Percentiles rank a stretch among this genome's conserved stretches.
These are phyloP conservation scores for Pochonia chlamydosporia DNA, from an alignment of 2,329 filamentous ascomycete species.

Conservation along the genomic window DNA sequence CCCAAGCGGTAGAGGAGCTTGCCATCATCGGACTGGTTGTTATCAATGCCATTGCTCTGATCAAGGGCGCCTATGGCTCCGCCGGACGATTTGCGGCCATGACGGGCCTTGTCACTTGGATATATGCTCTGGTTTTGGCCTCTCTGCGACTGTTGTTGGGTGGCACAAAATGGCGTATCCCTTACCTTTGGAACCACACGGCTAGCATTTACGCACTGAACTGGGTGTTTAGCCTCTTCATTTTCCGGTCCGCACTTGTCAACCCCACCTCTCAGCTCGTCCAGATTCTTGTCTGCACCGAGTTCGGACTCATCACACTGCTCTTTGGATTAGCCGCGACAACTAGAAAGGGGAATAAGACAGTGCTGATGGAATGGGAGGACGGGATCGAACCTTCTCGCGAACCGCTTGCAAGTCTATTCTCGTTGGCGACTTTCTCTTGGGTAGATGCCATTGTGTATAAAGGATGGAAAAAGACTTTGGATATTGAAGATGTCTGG, in stretches of 20 bases:
- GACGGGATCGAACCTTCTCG: slow-evolving; percentile 79
- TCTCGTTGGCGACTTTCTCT: slow-evolving; percentile 80
- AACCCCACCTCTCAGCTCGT: slow-evolving; percentile 61
- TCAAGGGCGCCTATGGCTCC: slow-evolving; percentile 52
- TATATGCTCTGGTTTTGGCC: slow-evolving; percentile 71
- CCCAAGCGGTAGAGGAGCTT: slow-evolving; percentile 68
- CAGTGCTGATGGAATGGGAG: slow-evolving; percentile 82
- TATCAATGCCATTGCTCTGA: slow-evolving; percentile 60
- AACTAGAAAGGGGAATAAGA: slow-evolving; percentile 87
- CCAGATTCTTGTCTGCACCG: slow-evolving; percentile 60
- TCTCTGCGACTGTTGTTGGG: slow-evolving; percentile 64
- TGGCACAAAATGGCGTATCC: slow-evolving; percentile 60
- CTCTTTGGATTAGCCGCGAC: slow-evolving; percentile 72
- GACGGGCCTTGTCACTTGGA: slow-evolving; percentile 68
- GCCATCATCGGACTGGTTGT: slow-evolving; percentile 67
- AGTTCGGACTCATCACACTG: slow-evolving; percentile 70
- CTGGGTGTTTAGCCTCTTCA: slow-evolving; percentile 69
- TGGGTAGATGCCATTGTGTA: slow-evolving; percentile 90
- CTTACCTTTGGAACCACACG: slow-evolving; percentile 88
- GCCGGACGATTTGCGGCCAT: slow-evolving; percentile 56
- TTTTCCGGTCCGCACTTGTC: slow-evolving; percentile 82
- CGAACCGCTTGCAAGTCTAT: slow-evolving; percentile 80
- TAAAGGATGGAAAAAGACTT: slow-evolving; percentile 78
- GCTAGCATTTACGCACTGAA: slow-evolving; percentile 74
- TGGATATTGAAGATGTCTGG: slow-evolving; percentile 86